Conservation (phyloP, 495 filamentous ascomycete genomes). For the Penicillium cosmopolitanum region DNA sequence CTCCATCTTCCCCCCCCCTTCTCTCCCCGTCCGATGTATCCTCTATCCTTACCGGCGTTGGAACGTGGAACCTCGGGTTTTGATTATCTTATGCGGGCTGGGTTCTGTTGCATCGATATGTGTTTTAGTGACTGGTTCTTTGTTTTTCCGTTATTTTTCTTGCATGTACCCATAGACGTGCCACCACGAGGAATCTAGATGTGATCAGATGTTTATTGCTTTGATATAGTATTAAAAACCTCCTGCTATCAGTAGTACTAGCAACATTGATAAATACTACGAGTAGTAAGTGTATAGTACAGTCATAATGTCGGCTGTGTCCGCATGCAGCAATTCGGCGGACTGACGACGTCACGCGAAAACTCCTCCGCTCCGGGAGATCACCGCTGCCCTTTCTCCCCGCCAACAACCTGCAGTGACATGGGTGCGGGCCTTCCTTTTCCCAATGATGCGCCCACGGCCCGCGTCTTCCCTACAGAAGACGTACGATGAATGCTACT, state of each 20-base stretch:
- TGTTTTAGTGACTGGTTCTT: constrained; percentile 27
- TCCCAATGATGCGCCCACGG: constrained; percentile 78
- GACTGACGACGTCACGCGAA: constrained; percentile 52
- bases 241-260: background rate
- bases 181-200: constrained; percentile 30
- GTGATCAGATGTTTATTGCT: constrained; percentile 20
- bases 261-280: background rate
- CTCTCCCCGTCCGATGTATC: constrained; percentile 33
- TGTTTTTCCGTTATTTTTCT: constrained; percentile 24
- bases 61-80: constrained; percentile 33
- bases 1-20: background rate
- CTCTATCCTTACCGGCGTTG: constrained; percentile 41
- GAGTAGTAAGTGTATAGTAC: too few relatives aligned
- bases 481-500: constrained; percentile 94
- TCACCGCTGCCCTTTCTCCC: constrained; percentile 26
- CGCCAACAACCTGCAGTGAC: constrained; percentile 28
- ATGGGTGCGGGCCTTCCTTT: constrained; percentile 33
- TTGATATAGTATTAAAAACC: background rate
- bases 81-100: constrained; percentile 26
- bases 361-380: constrained; percentile 34
- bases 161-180: constrained; percentile 41
- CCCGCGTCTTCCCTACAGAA: constrained; percentile 84
- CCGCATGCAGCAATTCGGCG: constrained; percentile 33
- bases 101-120: constrained; percentile 29
- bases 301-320: background rate